Base-by-base conservation (phyloP, 2,329 filamentous ascomycete species). In the Phyllosticta citrichinensis region DNA sequence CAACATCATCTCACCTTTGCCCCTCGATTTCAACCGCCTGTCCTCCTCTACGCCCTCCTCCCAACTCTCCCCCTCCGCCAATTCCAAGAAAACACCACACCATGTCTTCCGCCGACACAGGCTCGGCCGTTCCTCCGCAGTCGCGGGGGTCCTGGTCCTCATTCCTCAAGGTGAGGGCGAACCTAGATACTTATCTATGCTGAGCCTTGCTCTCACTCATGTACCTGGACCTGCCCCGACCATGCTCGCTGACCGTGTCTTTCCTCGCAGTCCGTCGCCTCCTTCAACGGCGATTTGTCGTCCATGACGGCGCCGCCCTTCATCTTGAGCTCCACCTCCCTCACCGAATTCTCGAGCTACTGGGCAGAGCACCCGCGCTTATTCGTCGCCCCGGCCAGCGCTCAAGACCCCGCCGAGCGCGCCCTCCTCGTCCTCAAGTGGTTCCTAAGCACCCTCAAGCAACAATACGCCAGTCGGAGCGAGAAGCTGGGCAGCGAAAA, bases 401-500 rank as follows among this genome's bases (percentile, higher is more conserved):
- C 96, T 73, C 68, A 85, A 58, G 88, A 96, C 71, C 83, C 91
- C 0, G 84, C 88, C 68, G 94, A 91, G 79, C 86, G 93, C 64
- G 87, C 90, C 20, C 77, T 96, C 66, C 80, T 93, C 35, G 93
- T 97, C n/a, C 79, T 97, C 68, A 95, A 93, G 75, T 97, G 93
- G 93, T 97, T 97, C 77, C 77, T 97, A 60, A 92, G 86, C 69
- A 96, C 92, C 3, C 80, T 97, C 58, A 96, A 94, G 78, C 90
- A 95, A 75, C 91, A 96, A 73, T 88, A 87, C 72, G 83, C 81
- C 67, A 85, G 80, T 67, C 79, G 84, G 62, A 95, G 89, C 71
- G 92, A 97, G 72, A 86, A 86, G 73, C 75, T 86, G 65, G 91
- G 91, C 56, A 94, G 91, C 70, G 93, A 97, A 80, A 97, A 97